A percentile compares a stretch with the other conserved stretches of the same genome.
Evolutionary conservation across 345 rosid species (phyloP).

Genomic region (Trapa bicornis): DNA sequence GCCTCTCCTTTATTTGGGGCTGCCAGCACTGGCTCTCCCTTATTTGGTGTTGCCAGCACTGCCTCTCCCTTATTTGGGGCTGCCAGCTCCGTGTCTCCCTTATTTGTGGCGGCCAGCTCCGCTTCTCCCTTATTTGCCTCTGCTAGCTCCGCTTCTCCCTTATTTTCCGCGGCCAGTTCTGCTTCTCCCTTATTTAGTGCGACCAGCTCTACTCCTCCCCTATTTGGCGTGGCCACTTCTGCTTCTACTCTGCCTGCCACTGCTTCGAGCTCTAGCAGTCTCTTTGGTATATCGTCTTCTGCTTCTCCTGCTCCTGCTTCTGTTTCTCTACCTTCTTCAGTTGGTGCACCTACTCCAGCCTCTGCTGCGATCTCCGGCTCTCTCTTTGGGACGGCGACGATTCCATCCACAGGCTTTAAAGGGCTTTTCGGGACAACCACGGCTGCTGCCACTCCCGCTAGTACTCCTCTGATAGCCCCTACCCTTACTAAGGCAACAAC

Average conservation of each 20-base stretch:
- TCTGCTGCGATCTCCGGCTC: slow-evolving; percentile 6
- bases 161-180: slow-evolving; percentile 8
- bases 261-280: background rate
- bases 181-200: background rate
- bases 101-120: slow-evolving; percentile 11
- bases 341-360: background rate
- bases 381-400: slow-evolving; percentile 16
- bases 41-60: background rate
- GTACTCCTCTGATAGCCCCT: slow-evolving; percentile 19
- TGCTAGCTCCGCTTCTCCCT: background rate
- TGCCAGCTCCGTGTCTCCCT: slow-evolving; percentile 6
- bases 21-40: slow-evolving; percentile 4
- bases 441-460: slow-evolving; percentile 13
- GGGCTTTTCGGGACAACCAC: background rate
- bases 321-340: slow-evolving; percentile 3
- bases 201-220: slow-evolving; percentile 9
- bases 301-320: background rate
- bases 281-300: slow-evolving; percentile 1
- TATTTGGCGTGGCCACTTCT: slow-evolving; percentile 13
- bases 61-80: slow-evolving; percentile 12
- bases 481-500: slow-evolving; percentile 16
- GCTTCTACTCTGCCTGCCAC: slow-evolving; percentile 3
- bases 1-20: slow-evolving; percentile 13
- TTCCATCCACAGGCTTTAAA: slow-evolving; percentile 11
- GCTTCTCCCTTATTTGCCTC: slow-evolving; percentile 1